These are phyloP conservation scores for Trebouxia sp. DNA, from an alignment of 139 green algal genomes.

Conservation along the genomic window DNA sequence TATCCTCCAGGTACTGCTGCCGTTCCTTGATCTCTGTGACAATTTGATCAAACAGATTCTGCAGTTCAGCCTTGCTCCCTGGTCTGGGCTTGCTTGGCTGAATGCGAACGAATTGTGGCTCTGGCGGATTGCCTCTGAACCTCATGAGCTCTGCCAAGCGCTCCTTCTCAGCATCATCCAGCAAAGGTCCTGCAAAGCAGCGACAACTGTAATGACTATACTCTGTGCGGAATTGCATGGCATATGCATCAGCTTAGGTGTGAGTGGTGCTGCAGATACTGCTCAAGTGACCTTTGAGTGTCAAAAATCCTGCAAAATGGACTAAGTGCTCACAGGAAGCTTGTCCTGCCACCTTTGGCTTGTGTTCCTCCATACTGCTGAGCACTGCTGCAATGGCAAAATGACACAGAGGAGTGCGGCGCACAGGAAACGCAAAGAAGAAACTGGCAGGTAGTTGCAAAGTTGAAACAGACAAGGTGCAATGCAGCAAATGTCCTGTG, in stretches of 20 bases:
- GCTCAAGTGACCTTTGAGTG: too few relatives aligned
- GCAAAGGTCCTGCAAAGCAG: conserved; percentile 33
- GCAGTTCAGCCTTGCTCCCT: conserved; percentile 35
- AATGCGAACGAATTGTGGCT: conserved; percentile 11
- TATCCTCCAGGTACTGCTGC: conserved; percentile 36
- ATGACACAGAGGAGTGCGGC: too few relatives aligned
- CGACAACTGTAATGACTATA: not conserved
- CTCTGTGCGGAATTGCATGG: not conserved
- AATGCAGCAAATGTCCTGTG: too few relatives aligned
- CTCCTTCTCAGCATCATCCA: conserved; percentile 45
- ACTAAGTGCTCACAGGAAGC: too few relatives aligned
- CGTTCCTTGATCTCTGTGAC: conserved; percentile 38
- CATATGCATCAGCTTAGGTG: too few relatives aligned
- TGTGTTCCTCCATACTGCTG: too few relatives aligned
- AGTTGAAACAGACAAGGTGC: too few relatives aligned
- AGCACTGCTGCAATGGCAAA: too few relatives aligned
- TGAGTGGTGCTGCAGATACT: not conserved
- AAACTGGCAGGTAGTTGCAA: too few relatives aligned
- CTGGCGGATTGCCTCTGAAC: conserved; percentile 39
- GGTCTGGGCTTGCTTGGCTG: conserved; percentile 5
- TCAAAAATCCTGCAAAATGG: too few relatives aligned
- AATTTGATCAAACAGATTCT: conserved; percentile 44
- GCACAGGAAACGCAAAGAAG: too few relatives aligned
- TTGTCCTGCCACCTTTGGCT: too few relatives aligned
- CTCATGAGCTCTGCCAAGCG: conserved; percentile 40